Evolutionary conservation across 768 basidiomycete species (phyloP), one percentile per base, ranked within the genome.

Genomic region (Boletus insuetus): DNA sequence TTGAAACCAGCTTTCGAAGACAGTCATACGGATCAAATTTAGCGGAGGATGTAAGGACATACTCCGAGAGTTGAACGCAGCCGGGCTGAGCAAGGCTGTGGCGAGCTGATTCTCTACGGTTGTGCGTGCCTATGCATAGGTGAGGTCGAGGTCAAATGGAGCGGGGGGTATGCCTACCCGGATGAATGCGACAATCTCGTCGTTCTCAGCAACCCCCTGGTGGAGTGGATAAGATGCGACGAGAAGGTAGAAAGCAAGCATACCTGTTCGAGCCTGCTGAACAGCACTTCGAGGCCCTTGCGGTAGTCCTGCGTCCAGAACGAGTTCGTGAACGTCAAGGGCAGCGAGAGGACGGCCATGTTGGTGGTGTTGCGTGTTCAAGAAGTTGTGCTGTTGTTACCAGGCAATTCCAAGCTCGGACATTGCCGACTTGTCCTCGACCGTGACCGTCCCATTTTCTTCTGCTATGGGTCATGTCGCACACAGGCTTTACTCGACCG

Each of bases 241-340:
- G n/a, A 29, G 34, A n/a, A 12, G 42, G 19, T 9, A 31, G 49
- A 31, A 58, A 34, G 34, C 9, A 42, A 14, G 63, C 76, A 46
- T 57, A 87, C 91, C 80, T 91, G 87, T 62, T 92, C 87, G 24
- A 94, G 82, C 71, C 90, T 87, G 42, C 66, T 71, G 67, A 83
- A 92, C 32, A 94, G 73, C 22, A 89, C 81, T 58, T 96, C 85
- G 29, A 97, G 79, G 34, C 94, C 94, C 55, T 75, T 82, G 43
- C 91, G 79, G 68, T 92, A 94, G 75, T 94, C 92, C 69, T 91
- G 87, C 16, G 93, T 83, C 94, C 94, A 97, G 77, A 97, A 97
- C 31, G 93, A 94, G 71, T 96, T 95, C 53, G 80, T 84, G 69
- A 97, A 97, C 16, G 82, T 82, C 55, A 92, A 78, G n/a, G 94